Evolutionary conservation across 73 alveolate species (phyloP).

Genomic region (Tetrahymena thermophila): DNA sequence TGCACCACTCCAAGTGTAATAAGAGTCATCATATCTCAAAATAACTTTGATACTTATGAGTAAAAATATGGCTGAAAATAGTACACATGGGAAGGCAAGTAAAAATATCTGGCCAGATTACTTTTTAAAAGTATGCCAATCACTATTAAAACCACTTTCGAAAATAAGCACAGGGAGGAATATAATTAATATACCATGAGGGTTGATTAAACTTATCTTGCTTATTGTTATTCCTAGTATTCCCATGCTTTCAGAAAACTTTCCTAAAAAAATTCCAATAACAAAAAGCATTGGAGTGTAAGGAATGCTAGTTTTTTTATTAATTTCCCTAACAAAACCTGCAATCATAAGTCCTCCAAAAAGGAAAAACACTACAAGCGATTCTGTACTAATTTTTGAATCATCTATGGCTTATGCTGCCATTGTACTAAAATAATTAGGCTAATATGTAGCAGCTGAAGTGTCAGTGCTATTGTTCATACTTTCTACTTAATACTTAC

Average conservation of each 20-base stretch:
- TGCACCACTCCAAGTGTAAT: conserved; percentile 58
- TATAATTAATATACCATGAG: conserved; percentile 25
- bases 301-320: conserved; percentile 24
- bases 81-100: conserved; percentile 46
- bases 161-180: conserved; percentile 43
- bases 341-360: conserved; percentile 19
- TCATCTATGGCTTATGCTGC: neutral
- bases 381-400: neutral
- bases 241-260: neutral
- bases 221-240: neutral
- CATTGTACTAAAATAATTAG: neutral
- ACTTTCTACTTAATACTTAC: neutral
- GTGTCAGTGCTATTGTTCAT: neutral
- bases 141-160: conserved; percentile 46
- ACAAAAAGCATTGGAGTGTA: conserved; percentile 32
- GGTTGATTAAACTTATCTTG: conserved; percentile 1
- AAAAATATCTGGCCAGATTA: conserved; percentile 22
- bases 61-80: conserved; percentile 23
- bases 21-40: conserved; percentile 43
- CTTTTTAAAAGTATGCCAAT: conserved; percentile 48
- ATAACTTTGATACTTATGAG: conserved; percentile 28
- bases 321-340: conserved; percentile 23
- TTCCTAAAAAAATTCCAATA: conserved; percentile 34
- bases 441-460: neutral
- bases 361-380: conserved; percentile 26